phyloP scores from a whole-genome alignment of 305 asterid species.

The Ilex paraguariensis region DNA sequence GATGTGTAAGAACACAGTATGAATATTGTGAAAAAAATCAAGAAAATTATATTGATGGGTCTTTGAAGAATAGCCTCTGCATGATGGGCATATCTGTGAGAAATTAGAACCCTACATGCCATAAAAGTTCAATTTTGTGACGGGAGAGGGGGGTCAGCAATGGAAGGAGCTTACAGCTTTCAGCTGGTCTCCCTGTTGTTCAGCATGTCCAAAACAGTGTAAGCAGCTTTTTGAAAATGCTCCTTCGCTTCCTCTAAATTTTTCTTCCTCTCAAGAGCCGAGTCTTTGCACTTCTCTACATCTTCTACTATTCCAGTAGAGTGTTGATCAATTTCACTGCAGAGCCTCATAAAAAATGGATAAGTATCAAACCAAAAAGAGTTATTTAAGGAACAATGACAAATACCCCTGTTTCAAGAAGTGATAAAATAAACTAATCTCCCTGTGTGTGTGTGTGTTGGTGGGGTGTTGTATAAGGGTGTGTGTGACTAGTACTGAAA shows the following conservation, averaged over 20 bases:
- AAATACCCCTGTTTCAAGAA: not conserved
- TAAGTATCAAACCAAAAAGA: conserved; percentile 5
- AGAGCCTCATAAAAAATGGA: conserved; percentile 16
- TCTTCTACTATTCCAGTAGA: conserved; percentile 66
- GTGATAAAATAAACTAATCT: too few relatives aligned
- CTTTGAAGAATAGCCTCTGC: not conserved
- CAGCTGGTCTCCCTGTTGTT: conserved; percentile 35
- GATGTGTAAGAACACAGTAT: too few relatives aligned
- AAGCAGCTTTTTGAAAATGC: conserved; percentile 71
- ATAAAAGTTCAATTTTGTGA: not conserved
- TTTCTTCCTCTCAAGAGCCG: conserved; percentile 65
- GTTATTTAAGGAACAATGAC: not conserved
- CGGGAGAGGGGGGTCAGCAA: conserved; percentile 1
- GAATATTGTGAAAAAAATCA: too few relatives aligned
- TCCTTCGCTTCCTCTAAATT: conserved; percentile 65
- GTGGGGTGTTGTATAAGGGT: too few relatives aligned
- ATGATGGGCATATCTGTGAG: not conserved
- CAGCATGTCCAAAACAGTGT: conserved; percentile 72
- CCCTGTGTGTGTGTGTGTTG: too few relatives aligned
- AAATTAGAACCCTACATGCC: not conserved
- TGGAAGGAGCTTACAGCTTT: conserved; percentile 29
- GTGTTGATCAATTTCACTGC: conserved; percentile 74
- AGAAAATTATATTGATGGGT: not conserved
- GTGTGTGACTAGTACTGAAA: too few relatives aligned
- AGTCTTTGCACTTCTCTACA: conserved; percentile 60